phyloP scores from a whole-genome alignment of 2,329 filamentous ascomycete species.

The Cladophialophora chaetospira region DNA sequence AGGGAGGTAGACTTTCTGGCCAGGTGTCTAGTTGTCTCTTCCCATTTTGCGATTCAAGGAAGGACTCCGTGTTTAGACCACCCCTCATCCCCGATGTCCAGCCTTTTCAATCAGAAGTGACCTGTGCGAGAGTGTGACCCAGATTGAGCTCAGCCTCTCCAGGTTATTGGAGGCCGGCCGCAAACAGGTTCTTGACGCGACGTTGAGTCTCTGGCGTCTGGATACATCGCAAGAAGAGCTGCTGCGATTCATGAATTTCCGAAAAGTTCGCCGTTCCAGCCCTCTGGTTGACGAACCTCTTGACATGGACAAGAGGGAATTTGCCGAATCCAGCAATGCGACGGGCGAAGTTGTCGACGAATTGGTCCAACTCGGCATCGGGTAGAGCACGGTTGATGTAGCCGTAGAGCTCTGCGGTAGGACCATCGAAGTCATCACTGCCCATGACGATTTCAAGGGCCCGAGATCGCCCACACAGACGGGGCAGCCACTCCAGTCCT shows the following conservation, averaged over 20 bases:
- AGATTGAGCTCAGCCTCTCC: background rate
- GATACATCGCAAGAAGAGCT: background rate
- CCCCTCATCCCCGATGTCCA: too few relatives aligned
- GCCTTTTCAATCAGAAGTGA: background rate
- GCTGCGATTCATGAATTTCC: background rate
- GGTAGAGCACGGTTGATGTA: background rate
- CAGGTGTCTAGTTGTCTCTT: too few relatives aligned
- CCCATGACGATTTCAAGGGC: conserved; percentile 1
- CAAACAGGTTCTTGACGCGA: background rate
- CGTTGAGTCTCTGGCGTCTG: background rate
- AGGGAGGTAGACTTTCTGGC: too few relatives aligned
- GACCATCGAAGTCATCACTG: background rate
- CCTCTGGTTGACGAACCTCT: conserved; percentile 1
- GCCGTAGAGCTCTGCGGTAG: background rate
- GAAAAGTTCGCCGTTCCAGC: background rate
- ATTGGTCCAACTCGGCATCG: background rate
- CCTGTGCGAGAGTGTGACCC: background rate
- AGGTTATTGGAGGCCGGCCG: background rate
- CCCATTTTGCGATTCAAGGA: too few relatives aligned
- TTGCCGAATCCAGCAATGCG: conserved; percentile 1
- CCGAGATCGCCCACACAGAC: background rate
- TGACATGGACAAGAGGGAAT: background rate
- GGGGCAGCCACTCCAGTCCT: background rate
- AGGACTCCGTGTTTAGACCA: too few relatives aligned
- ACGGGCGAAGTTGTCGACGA: conserved; percentile 1